Conservation (phyloP, 2,329 filamentous ascomycete genomes). For the Lachnellula hyalina region DNA sequence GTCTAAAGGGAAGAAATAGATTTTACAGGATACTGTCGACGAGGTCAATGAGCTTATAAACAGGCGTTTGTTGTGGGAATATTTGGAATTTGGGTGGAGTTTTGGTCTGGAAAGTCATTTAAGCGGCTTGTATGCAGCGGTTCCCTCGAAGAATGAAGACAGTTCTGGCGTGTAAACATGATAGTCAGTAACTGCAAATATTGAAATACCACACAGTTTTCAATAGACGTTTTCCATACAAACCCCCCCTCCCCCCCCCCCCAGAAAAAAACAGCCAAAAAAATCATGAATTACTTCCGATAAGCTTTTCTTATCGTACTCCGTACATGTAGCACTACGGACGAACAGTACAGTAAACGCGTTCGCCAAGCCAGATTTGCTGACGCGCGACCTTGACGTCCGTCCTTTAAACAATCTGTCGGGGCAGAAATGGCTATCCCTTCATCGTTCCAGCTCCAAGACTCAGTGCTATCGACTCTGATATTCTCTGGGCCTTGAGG, state of each 20-base stretch:
- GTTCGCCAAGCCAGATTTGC: conserved; percentile 14
- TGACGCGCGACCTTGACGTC: conserved; percentile 9
- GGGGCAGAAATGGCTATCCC: conserved; percentile 16
- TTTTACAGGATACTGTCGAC: not conserved
- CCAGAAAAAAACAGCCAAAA: not conserved
- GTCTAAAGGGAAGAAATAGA: conserved; percentile 21
- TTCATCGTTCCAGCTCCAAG: not conserved
- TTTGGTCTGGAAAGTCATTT: not conserved
- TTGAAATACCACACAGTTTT: not conserved
- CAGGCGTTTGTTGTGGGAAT: conserved; percentile 3
- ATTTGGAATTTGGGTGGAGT: conserved; percentile 9
- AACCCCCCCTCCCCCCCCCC: not conserved
- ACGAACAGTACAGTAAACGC: conserved; percentile 1
- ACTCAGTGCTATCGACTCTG: not conserved
- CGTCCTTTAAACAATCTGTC: not conserved
- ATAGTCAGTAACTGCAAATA: not conserved
- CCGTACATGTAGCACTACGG: too few species aligned
- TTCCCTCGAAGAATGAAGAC: not conserved
- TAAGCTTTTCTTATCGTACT: conserved; percentile 13
- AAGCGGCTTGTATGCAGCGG: not conserved
- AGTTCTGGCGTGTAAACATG: not conserved
- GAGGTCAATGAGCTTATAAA: not conserved
- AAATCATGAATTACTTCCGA: conserved; percentile 1
- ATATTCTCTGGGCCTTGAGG: conserved; percentile 1
- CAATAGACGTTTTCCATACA: not conserved